Evolutionary conservation across 441 rosid species (phyloP).

Genomic region (Manihot esculenta): DNA sequence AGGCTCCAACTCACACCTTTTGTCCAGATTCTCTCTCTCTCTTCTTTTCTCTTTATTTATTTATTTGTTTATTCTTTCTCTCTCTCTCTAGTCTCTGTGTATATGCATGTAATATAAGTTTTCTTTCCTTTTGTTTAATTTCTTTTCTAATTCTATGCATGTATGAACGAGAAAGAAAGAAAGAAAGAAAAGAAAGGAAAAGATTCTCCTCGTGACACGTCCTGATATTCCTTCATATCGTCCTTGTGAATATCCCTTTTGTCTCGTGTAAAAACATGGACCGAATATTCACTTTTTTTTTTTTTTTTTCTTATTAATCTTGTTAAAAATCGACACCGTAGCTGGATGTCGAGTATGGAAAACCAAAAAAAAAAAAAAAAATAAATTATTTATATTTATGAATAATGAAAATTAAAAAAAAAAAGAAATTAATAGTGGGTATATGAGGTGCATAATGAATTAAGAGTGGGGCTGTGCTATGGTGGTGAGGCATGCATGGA

Average conservation of each 20-base stretch:
- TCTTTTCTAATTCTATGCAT: neutral
- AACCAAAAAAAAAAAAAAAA: too few relatives aligned
- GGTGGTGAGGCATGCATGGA: too few relatives aligned
- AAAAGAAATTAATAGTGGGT: too few relatives aligned
- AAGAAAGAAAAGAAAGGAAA: slow-evolving; percentile 14
- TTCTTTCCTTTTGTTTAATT: neutral
- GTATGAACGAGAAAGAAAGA: neutral
- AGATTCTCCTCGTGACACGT: slow-evolving; percentile 55
- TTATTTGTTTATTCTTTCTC: neutral
- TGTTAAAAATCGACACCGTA: slow-evolving; percentile 29
- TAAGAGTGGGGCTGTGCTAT: too few relatives aligned
- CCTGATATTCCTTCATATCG: slow-evolving; percentile 39
- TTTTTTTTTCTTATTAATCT: neutral
- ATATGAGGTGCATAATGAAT: too few relatives aligned
- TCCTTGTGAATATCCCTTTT: slow-evolving; percentile 66
- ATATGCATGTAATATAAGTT: neutral
- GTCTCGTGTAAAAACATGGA: slow-evolving; percentile 35
- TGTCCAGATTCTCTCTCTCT: slow-evolving; percentile 31
- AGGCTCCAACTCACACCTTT: slow-evolving; percentile 64
- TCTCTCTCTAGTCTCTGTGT: neutral
- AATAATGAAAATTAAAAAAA: too few relatives aligned
- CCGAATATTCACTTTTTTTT: slow-evolving; percentile 41
- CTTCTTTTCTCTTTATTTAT: neutral
- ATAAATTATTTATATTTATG: too few relatives aligned
- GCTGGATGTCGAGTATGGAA: too few relatives aligned